A percentile compares a stretch with the other conserved stretches of the same genome.
Conservation (phyloP, 2,329 filamentous ascomycete species). For the Rutstroemia sp. region DNA sequence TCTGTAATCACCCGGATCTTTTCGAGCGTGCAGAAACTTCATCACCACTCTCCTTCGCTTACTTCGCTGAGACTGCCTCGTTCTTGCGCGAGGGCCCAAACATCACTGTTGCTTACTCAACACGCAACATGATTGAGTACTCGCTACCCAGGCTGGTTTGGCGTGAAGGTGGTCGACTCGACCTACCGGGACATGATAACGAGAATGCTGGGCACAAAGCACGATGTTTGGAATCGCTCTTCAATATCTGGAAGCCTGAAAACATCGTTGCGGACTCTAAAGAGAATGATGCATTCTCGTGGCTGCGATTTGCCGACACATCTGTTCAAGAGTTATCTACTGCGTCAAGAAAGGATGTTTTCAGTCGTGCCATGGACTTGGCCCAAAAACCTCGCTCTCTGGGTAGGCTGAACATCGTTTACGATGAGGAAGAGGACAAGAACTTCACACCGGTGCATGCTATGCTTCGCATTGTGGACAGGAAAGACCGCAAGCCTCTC, state of each 20-base stretch:
- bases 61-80: conserved; percentile 90
- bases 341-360: conserved; percentile 61
- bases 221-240: conserved; percentile 68
- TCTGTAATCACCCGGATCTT: conserved; percentile 95
- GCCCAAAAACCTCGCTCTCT: conserved; percentile 50
- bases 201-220: conserved; percentile 68
- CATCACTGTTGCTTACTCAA: conserved; percentile 78
- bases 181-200: conserved; percentile 68
- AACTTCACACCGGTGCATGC: conserved; percentile 66
- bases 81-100: conserved; percentile 84
- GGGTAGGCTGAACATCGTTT: conserved; percentile 58
- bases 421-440: conserved; percentile 56
- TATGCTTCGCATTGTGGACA: conserved; percentile 72
- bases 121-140: conserved; percentile 79
- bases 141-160: conserved; percentile 75
- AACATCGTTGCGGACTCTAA: conserved; percentile 60
- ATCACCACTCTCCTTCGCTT: conserved; percentile 75
- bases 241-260: conserved; percentile 86
- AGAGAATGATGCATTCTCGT: conserved; percentile 68
- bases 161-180: conserved; percentile 68
- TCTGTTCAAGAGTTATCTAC: conserved; percentile 67
- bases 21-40: conserved; percentile 91
- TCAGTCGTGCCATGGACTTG: conserved; percentile 64
- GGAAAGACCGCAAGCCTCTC: conserved; percentile 58
- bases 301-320: conserved; percentile 77